A percentile compares a stretch with the other conserved stretches of the same genome.
These are phyloP conservation scores for Hypericum androsaemum DNA, from an alignment of 345 rosid species.

Conservation along the genomic window DNA sequence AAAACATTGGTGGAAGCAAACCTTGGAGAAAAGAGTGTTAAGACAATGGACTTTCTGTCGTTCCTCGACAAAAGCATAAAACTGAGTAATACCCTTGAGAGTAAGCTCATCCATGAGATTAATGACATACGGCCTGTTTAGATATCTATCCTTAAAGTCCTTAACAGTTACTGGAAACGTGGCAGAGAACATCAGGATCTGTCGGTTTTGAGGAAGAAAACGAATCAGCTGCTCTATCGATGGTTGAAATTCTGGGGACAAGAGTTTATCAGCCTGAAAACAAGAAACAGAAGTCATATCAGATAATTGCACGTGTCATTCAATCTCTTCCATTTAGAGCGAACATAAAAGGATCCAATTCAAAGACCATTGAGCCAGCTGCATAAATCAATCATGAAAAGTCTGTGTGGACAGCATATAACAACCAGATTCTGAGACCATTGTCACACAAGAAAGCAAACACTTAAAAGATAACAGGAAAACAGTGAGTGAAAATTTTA, in stretches of 20 bases:
- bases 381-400: no score
- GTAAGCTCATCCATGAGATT: conserved; percentile 99
- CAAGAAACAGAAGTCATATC: no score
- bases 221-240: conserved; percentile 85
- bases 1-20: conserved; percentile 20
- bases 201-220: conserved; percentile 77
- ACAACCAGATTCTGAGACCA: no score
- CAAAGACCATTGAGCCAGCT: no score
- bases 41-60: conserved; percentile 99
- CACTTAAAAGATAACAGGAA: no score
- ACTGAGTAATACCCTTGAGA: conserved; percentile 92
- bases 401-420: no score
- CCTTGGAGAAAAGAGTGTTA: conserved; percentile 98
- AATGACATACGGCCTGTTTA: conserved; percentile 72
- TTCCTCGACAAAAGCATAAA: conserved; percentile 98
- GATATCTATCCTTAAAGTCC: conserved; percentile 89
- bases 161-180: conserved; percentile 98
- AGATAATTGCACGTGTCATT: no score
- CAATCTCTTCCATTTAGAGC: no score
- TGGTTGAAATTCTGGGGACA: conserved; percentile 97
- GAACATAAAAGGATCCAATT: no score
- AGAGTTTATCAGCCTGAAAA: conserved; percentile 91
- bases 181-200: conserved; percentile 94
- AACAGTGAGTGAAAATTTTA: no score
- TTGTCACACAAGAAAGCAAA: no score